A percentile compares a stretch with the other conserved stretches of the same genome.
These are phyloP conservation scores for Trichoderma aggressivum DNA, from an alignment of 2,329 filamentous ascomycete species.

Conservation along the genomic window DNA sequence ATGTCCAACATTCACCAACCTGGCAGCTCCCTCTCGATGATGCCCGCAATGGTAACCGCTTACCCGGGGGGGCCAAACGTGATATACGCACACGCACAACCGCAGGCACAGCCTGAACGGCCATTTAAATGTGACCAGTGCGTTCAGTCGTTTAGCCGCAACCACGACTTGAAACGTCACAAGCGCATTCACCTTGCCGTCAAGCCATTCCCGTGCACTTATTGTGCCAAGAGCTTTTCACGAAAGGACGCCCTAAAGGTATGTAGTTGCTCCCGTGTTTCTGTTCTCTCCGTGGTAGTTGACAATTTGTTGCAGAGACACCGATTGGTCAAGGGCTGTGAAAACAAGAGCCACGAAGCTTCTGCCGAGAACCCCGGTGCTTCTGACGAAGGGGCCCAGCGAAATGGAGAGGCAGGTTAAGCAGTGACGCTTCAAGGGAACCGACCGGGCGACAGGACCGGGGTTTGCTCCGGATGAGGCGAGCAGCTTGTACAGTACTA, in stretches of 20 bases:
- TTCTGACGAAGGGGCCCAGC: conserved; percentile 21
- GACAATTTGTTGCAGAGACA: conserved; percentile 47
- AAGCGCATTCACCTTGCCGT: conserved; percentile 92
- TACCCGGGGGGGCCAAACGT: conserved; percentile 47
- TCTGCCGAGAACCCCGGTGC: conserved; percentile 25
- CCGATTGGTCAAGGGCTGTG: conserved; percentile 63
- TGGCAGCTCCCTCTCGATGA: conserved; percentile 66
- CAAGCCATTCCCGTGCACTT: conserved; percentile 88
- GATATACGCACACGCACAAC: conserved; percentile 58
- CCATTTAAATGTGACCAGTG: conserved; percentile 95
- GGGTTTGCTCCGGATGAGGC: background rate
- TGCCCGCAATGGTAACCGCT: conserved; percentile 57
- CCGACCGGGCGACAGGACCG: background rate
- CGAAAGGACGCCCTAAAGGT: conserved; percentile 97
- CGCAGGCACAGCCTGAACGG: conserved; percentile 61
- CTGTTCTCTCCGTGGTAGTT: background rate
- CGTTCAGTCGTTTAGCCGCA: conserved; percentile 89
- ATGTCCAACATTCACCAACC: conserved; percentile 78
- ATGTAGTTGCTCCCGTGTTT: conserved; percentile 30
- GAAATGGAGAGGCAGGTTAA: conserved; percentile 22
- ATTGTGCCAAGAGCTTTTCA: conserved; percentile 95
- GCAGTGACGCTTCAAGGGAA: background rate
- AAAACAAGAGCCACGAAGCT: conserved; percentile 31
- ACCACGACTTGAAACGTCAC: conserved; percentile 93
- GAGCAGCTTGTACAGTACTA: background rate